Percentiles rank a stretch among this genome's conserved stretches.
phyloP scores from a whole-genome alignment of 2,329 filamentous ascomycete species.

The Metarhizium robertsii region DNA sequence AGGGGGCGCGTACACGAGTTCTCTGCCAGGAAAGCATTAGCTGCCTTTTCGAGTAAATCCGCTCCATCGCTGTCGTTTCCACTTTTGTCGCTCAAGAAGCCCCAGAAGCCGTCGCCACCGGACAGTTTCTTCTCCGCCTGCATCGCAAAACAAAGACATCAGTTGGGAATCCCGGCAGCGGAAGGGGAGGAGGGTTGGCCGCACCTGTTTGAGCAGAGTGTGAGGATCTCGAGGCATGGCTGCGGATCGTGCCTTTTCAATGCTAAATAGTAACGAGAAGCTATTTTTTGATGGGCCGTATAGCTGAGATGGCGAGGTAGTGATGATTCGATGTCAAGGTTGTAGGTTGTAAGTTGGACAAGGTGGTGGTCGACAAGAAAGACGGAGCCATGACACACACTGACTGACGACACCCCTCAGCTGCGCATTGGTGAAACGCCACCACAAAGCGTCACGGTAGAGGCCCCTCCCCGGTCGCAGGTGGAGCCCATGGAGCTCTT shows the following conservation, averaged over 20 bases:
- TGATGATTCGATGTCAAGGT: not conserved
- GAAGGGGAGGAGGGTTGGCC: constrained; percentile 13
- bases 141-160: constrained; percentile 7
- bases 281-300: not conserved
- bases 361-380: not conserved
- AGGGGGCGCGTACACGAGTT: constrained; percentile 55
- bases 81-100: constrained; percentile 75
- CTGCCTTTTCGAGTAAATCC: constrained; percentile 79
- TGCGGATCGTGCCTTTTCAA: not conserved
- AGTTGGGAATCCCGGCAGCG: constrained; percentile 3
- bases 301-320: not conserved
- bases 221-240: constrained; percentile 69
- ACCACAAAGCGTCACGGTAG: not conserved
- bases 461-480: too few relatives aligned
- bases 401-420: not conserved
- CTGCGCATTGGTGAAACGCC: not conserved
- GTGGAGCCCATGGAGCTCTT: not conserved
- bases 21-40: constrained; percentile 84
- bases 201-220: constrained; percentile 68
- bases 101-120: constrained; percentile 72
- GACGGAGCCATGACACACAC: not conserved
- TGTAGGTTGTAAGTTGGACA: not conserved
- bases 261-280: not conserved
- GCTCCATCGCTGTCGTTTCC: constrained; percentile 88
- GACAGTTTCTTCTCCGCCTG: constrained; percentile 81